phyloP scores from a whole-genome alignment of 441 rosid species.

The Euphorbia schlechtendalii region DNA sequence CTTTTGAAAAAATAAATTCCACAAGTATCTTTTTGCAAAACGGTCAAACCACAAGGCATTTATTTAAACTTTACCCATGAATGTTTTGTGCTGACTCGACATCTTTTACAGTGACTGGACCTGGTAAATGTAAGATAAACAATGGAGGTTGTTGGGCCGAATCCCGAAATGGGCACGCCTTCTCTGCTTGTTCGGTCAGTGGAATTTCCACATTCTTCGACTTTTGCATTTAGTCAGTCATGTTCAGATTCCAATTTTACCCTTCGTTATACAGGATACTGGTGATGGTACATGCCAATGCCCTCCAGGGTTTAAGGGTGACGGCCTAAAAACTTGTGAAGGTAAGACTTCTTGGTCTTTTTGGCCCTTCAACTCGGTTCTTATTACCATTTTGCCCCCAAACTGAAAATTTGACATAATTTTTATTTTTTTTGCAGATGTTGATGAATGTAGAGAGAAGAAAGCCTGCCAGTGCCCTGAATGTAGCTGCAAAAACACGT shows the following conservation, averaged over 20 bases:
- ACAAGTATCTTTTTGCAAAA: too few species aligned
- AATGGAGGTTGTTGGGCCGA: constrained; percentile 95
- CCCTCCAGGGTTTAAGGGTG: constrained; percentile 86
- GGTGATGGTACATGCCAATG: constrained; percentile 66
- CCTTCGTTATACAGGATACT: constrained; percentile 47
- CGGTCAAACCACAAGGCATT: too few species aligned
- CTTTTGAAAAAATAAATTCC: too few species aligned
- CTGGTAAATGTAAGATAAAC: constrained; percentile 87
- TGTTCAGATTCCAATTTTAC: constrained; percentile 14
- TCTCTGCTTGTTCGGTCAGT: constrained; percentile 83
- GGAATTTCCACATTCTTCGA: too few species aligned
- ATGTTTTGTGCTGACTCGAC: neutral
- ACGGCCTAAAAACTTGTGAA: constrained; percentile 65
- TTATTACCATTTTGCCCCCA: too few species aligned
- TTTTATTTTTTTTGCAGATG: constrained; percentile 62
- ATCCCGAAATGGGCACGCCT: constrained; percentile 54
- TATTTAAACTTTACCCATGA: too few species aligned
- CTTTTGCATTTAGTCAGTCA: too few species aligned
- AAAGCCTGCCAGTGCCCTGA: constrained; percentile 87
- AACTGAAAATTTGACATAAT: too few species aligned
- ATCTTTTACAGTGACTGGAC: constrained; percentile 59
- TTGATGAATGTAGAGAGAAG: constrained; percentile 86
- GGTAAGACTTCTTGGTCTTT: constrained; percentile 52
- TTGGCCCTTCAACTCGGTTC: too few species aligned
- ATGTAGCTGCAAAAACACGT: constrained; percentile 88